phyloP scores from a whole-genome alignment of 371 early-diverging fungal species.

The Saksenaea vasiformis region DNA sequence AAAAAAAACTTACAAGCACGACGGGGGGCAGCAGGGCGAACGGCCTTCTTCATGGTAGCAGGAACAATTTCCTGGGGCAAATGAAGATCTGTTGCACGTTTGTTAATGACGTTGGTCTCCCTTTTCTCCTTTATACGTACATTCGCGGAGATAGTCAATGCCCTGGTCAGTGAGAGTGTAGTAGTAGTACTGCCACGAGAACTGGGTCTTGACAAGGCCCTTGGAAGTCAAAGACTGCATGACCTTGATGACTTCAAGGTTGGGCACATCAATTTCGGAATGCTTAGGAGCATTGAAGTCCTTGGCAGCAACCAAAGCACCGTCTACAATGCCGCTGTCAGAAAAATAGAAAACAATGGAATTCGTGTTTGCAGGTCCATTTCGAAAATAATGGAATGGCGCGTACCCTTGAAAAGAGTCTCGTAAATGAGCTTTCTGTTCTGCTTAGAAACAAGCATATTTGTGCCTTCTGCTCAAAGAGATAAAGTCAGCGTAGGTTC shows the following conservation, averaged over 20 bases:
- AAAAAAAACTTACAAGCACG: constrained; percentile 52
- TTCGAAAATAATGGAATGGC: background rate
- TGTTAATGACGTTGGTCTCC: background rate
- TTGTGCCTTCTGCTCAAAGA: background rate
- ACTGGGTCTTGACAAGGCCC: constrained; percentile 93
- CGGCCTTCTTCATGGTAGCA: constrained; percentile 92
- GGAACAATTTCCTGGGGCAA: constrained; percentile 95
- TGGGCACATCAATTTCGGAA: constrained; percentile 92
- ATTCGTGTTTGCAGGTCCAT: too few relatives aligned
- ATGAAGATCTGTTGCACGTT: constrained; percentile 70
- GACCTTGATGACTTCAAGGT: constrained; percentile 98
- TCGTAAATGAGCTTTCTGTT: constrained; percentile 95
- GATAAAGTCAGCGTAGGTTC: too few relatives aligned
- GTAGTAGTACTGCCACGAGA: constrained; percentile 99
- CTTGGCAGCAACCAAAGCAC: constrained; percentile 97
- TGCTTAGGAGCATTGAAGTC: constrained; percentile 95
- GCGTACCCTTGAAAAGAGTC: constrained; percentile 81
- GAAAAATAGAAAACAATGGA: constrained; percentile 13
- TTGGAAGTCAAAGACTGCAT: constrained; percentile 95
- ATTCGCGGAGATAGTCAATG: constrained; percentile 95
- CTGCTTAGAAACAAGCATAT: constrained; percentile 50
- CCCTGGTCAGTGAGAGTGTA: constrained; percentile 97
- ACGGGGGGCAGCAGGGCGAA: constrained; percentile 64
- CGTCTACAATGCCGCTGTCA: constrained; percentile 63
- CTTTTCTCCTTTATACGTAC: constrained; percentile 16